These are phyloP conservation scores for Davidsoniella australis DNA, from an alignment of 2,329 filamentous ascomycete species.

Conservation along the genomic window DNA sequence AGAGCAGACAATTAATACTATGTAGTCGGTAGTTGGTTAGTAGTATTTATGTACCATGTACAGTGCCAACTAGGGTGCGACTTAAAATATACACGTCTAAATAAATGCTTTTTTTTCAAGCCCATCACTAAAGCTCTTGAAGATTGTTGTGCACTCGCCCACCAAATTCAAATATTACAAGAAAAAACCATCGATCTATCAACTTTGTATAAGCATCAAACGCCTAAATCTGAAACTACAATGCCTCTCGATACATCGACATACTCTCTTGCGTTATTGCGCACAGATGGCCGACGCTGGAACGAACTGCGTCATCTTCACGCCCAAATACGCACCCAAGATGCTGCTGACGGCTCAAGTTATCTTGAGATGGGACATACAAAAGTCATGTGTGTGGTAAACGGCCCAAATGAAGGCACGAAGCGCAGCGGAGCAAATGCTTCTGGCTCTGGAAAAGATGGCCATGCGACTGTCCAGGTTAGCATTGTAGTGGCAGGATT, in stretches of 20 bases:
- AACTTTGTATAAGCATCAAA: too few relatives aligned
- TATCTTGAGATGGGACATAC: slow-evolving; percentile 97
- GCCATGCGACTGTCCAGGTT: slow-evolving; percentile 50
- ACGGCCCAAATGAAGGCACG: slow-evolving; percentile 55
- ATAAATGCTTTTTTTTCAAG: not conserved
- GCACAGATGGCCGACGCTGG: slow-evolving; percentile 77
- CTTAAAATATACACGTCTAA: not conserved
- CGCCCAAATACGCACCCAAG: slow-evolving; percentile 81
- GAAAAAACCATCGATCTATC: too few relatives aligned
- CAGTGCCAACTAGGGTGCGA: not conserved
- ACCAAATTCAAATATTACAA: too few relatives aligned
- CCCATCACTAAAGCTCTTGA: too few relatives aligned
- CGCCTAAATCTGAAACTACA: too few relatives aligned
- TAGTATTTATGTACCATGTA: too few relatives aligned
- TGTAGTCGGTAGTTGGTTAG: not conserved
- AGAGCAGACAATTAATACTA: not conserved
- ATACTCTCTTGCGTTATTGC: slow-evolving; percentile 71
- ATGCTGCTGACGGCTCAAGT: slow-evolving; percentile 78
- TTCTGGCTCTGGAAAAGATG: not conserved
- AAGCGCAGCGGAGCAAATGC: slow-evolving; percentile 11
- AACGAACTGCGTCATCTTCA: slow-evolving; percentile 85
- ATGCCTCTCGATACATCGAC: slow-evolving; percentile 95
- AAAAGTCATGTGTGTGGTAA: slow-evolving; percentile 84
- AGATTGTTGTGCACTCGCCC: too few relatives aligned
- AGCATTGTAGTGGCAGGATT: slow-evolving; percentile 79